Base-by-base conservation (phyloP, 1,284 basidiomycete genomes). In the Ustilago sp. region DNA sequence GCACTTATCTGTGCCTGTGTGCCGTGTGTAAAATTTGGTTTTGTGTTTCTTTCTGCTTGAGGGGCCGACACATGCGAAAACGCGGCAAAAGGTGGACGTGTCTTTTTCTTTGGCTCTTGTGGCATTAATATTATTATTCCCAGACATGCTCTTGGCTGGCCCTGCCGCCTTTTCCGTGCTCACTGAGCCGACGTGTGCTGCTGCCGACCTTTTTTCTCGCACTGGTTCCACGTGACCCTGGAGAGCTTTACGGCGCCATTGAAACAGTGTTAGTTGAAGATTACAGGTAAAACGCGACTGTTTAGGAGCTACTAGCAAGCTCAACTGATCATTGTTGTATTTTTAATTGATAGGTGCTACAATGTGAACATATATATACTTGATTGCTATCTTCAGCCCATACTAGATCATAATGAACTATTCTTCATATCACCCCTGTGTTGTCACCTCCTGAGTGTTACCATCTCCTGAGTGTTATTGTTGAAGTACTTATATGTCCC, bases 61-160 rank as follows among this genome's bases (percentile, higher is more conserved):
- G 51, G 32, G 31, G 41, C 63, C 63, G 63, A 51, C 63, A 66
- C 63, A 55, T 66, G 58, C 63, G 64, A 67, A 66, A 67, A 36
- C 53, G 38, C 53, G 53, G 43, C 19, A 8, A 15, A 9, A 19
- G 9, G 38, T 39, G 38, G 15, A 48, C 28, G 47, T 31, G 47
- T 31, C 47, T 41, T 17, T 41, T 28, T 6, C 13, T 41, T 41
- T 41, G 39, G 39, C 39, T 28, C 23, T 28, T 28, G 23, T 28
- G 23, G 23, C 23, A 28, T 28, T 28, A 28, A 28, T 28, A 28
- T 28, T 28, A 28, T 28, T 28, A 28, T 28, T 28, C 23, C 23
- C 23, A 28, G 23, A 28, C 3, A 28, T 28, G 3, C 28, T 23
- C 47, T 23, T 7, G 23, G 28, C 11, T 48, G 47, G 3, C 28